Conservation (phyloP, 2,329 filamentous ascomycete species). For the Cladosporium austrohemisphaericum region DNA sequence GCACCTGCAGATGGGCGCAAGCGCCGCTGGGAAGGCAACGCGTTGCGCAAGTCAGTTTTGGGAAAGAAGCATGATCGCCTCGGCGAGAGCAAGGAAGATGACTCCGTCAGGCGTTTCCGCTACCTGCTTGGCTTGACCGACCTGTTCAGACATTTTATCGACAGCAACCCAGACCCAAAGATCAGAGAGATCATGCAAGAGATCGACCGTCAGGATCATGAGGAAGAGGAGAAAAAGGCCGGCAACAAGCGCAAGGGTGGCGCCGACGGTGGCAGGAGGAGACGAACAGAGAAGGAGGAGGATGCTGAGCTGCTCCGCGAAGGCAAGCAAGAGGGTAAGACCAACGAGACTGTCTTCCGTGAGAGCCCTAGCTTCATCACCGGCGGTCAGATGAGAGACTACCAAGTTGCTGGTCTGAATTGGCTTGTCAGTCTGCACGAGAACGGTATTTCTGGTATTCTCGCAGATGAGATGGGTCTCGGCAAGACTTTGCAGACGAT, state of each 20-base stretch:
- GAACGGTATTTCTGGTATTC: slow-evolving; percentile 96
- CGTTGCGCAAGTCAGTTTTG: slow-evolving; percentile 86
- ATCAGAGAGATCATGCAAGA: slow-evolving; percentile 91
- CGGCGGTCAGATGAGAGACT: slow-evolving; percentile 85
- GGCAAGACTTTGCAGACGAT: slow-evolving; percentile 98
- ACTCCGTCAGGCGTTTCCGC: slow-evolving; percentile 87
- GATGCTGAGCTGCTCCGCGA: slow-evolving; percentile 84
- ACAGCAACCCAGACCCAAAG: slow-evolving; percentile 91
- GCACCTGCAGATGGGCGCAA: slow-evolving; percentile 70
- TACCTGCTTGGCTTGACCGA: slow-evolving; percentile 94
- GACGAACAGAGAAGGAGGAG: slow-evolving; percentile 95
- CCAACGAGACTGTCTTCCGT: slow-evolving; percentile 81
- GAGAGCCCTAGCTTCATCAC: slow-evolving; percentile 90
- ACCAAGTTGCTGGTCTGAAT: slow-evolving; percentile 91
- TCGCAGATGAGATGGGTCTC: slow-evolving; percentile 97
- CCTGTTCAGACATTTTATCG: slow-evolving; percentile 97
- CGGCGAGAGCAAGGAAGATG: slow-evolving; percentile 94
- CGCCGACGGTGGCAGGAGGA: slow-evolving; percentile 70
- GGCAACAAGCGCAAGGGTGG: slow-evolving; percentile 77
- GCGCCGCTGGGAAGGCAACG: slow-evolving; percentile 79
- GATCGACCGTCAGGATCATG: slow-evolving; percentile 88
- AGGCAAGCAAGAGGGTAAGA: slow-evolving; percentile 77
- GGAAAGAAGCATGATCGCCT: slow-evolving; percentile 91
- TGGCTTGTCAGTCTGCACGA: slow-evolving; percentile 98
- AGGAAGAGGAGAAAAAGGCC: slow-evolving; percentile 66